These are phyloP conservation scores for Dendrobium chrysotoxum DNA, from an alignment of 106 monocot genomes.

Conservation along the genomic window DNA sequence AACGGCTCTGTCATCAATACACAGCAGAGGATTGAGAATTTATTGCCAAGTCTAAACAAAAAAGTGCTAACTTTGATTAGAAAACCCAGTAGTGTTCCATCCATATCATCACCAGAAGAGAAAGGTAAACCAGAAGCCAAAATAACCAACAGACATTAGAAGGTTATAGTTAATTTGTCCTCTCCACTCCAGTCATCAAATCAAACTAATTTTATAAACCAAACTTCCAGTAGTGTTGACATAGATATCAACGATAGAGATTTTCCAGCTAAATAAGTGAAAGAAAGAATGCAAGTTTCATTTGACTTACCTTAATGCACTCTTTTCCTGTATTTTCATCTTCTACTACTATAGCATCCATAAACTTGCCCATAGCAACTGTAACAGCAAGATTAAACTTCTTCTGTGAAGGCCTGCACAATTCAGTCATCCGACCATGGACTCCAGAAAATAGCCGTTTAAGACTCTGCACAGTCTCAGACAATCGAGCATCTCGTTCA, in stretches of 20 bases:
- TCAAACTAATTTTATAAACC: neutral
- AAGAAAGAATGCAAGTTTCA: neutral
- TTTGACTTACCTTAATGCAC: slow-evolving; percentile 77
- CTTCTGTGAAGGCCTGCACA: slow-evolving; percentile 89
- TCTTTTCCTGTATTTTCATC: slow-evolving; percentile 97
- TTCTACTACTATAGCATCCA: slow-evolving; percentile 99
- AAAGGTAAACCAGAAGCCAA: neutral
- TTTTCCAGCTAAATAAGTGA: neutral
- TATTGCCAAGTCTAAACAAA: neutral
- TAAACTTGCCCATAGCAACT: slow-evolving; percentile 99
- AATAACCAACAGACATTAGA: neutral
- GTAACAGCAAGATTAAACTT: slow-evolving; percentile 92
- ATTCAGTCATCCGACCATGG: slow-evolving; percentile 97
- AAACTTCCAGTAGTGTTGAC: neutral
- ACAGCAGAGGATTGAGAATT: neutral
- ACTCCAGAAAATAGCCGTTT: slow-evolving; percentile 89
- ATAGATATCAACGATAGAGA: neutral
- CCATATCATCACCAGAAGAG: neutral
- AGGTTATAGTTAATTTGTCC: neutral
- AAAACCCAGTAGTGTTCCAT: neutral
- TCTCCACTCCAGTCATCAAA: neutral
- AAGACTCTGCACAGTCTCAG: slow-evolving; percentile 86
- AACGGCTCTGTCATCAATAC: neutral
- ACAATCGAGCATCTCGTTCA: slow-evolving; percentile 82
- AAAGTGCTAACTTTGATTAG: neutral